phyloP scores from a whole-genome alignment of 495 filamentous ascomycete genomes.

The Xylaria longipes region DNA sequence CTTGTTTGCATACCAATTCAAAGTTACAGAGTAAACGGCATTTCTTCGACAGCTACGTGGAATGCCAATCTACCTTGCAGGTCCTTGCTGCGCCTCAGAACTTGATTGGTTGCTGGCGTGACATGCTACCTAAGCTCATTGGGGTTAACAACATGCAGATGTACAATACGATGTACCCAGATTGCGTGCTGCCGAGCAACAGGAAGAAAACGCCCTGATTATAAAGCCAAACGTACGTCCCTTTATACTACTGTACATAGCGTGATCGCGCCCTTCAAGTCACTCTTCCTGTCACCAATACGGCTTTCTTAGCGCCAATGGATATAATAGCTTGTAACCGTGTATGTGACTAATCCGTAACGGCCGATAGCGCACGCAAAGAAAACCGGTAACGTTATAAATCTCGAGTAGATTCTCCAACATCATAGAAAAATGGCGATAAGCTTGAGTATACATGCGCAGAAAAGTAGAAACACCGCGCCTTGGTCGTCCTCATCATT shows the following conservation, averaged over 20 bases:
- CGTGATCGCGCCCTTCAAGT: background rate
- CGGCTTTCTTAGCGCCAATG: too few relatives aligned
- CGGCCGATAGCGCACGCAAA: background rate
- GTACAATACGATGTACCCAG: too few relatives aligned
- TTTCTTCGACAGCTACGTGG: background rate
- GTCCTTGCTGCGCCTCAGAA: background rate
- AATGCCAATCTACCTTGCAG: background rate
- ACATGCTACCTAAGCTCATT: background rate
- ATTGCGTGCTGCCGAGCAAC: background rate
- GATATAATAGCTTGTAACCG: background rate
- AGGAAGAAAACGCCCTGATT: background rate
- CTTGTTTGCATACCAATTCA: background rate
- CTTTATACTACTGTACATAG: background rate
- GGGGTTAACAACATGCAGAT: background rate
- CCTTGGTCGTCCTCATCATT: background rate
- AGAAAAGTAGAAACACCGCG: background rate
- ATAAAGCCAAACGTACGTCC: background rate
- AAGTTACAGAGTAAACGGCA: background rate
- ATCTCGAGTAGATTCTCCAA: background rate
- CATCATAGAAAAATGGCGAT: background rate
- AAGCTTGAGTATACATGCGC: background rate
- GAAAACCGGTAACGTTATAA: background rate
- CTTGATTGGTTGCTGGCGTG: background rate
- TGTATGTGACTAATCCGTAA: background rate
- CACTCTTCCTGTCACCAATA: background rate